phyloP scores from a whole-genome alignment of 768 basidiomycete genomes.

The Boletellus ananiceps region DNA sequence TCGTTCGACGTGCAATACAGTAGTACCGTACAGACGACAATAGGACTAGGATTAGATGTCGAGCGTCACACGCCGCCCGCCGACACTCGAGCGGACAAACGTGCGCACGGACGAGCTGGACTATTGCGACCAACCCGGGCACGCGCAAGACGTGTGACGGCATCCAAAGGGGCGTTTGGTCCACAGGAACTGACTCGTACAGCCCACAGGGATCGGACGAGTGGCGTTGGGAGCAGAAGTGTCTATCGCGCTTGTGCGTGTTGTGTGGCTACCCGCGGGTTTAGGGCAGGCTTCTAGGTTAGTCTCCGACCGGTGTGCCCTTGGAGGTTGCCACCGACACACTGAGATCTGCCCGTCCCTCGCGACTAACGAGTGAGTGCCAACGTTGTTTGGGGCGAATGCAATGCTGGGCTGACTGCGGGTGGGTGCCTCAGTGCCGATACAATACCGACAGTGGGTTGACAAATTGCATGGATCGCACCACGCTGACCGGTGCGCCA shows the following conservation, averaged over 20 bases:
- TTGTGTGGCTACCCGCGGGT: slow-evolving; percentile 12
- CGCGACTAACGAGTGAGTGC: slow-evolving; percentile 19
- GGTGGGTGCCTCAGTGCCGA: slow-evolving; percentile 17
- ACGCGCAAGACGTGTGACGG: slow-evolving; percentile 11
- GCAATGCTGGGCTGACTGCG: background rate
- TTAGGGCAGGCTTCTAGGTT: slow-evolving; percentile 26
- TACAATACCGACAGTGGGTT: slow-evolving; percentile 28
- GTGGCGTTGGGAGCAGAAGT: slow-evolving; percentile 7
- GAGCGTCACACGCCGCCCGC: too few species aligned
- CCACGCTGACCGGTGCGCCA: slow-evolving; percentile 5
- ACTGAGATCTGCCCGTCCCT: background rate
- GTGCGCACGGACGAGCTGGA: background rate
- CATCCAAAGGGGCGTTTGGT: slow-evolving; percentile 6
- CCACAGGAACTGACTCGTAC: slow-evolving; percentile 20
- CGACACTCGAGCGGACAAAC: background rate
- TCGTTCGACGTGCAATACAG: too few species aligned
- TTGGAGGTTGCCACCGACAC: slow-evolving; percentile 4
- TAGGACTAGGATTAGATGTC: too few species aligned
- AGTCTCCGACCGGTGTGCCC: background rate
- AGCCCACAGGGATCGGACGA: background rate
- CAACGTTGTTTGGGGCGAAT: background rate
- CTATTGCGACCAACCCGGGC: background rate
- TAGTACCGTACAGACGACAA: too few species aligned
- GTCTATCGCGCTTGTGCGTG: background rate
- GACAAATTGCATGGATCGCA: slow-evolving; percentile 7